Evolutionary conservation across 352 stramenopile genomes (phyloP).

Genomic region (Globisporangium cylindrosporum): DNA sequence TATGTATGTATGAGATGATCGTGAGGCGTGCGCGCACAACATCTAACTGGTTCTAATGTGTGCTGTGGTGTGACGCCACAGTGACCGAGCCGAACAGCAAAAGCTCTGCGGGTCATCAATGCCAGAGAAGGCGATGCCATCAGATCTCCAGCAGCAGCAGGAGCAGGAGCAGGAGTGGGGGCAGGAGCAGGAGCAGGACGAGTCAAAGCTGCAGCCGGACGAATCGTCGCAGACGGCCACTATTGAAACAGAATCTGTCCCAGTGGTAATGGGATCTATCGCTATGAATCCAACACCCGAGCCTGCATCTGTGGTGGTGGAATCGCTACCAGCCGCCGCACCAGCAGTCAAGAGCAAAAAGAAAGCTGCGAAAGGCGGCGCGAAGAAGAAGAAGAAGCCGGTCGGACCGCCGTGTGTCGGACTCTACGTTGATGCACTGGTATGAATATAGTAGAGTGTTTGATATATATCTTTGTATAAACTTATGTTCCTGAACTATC

Average conservation of each 20-base stretch:
- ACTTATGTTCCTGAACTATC: not conserved
- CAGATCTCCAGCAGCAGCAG: not conserved
- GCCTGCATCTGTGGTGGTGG: slow-evolving; percentile 13
- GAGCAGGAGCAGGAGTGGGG: not conserved
- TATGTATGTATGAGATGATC: not conserved
- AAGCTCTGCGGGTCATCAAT: not conserved
- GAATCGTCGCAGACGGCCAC: not conserved
- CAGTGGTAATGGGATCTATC: not conserved
- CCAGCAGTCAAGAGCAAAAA: slow-evolving; percentile 24
- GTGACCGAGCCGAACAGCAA: not conserved
- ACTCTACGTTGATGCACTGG: slow-evolving; percentile 67
- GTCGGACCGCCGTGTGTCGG: slow-evolving; percentile 35
- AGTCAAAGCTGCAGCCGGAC: not conserved
- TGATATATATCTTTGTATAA: not conserved
- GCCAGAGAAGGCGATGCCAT: not conserved
- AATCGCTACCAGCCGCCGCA: not conserved
- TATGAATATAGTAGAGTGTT: slow-evolving; percentile 4
- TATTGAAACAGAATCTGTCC: not conserved
- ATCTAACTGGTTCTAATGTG: not conserved
- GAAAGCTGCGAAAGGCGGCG: slow-evolving; percentile 6
- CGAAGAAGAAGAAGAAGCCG: slow-evolving; percentile 24
- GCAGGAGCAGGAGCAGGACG: not conserved
- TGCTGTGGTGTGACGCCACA: not conserved
- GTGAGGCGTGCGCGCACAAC: not conserved
- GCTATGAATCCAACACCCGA: slow-evolving; percentile 1